Evolutionary conservation across 225 moss, liverwort and hornwort species (phyloP).

Genomic region (Anthoceros angustus): DNA sequence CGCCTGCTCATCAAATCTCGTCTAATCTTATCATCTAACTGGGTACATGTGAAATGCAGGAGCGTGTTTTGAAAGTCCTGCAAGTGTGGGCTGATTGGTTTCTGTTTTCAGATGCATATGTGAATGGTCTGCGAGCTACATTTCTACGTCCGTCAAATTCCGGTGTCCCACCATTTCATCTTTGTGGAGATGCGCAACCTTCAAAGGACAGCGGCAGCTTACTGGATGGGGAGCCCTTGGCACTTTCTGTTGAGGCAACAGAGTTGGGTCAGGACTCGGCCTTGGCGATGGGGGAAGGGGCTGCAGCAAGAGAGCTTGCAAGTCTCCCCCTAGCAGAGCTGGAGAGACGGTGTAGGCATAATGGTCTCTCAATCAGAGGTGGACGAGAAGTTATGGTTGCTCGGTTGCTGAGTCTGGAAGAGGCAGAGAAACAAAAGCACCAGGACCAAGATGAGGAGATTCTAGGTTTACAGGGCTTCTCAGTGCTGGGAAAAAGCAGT

Average conservation of each 20-base stretch:
- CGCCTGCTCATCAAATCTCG: constrained; percentile 10
- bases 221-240: constrained; percentile 37
- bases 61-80: constrained; percentile 92
- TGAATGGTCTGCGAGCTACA: constrained; percentile 89
- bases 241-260: constrained; percentile 32
- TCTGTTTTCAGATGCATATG: constrained; percentile 96
- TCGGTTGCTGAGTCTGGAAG: constrained; percentile 83
- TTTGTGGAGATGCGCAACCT: constrained; percentile 49
- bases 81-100: constrained; percentile 99
- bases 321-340: constrained; percentile 84
- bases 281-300: constrained; percentile 94
- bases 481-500: constrained; percentile 22
- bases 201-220: constrained; percentile 52
- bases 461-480: constrained; percentile 44
- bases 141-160: constrained; percentile 85
- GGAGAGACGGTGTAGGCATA: constrained; percentile 91
- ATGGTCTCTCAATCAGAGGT: constrained; percentile 85
- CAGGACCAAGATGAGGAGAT: constrained; percentile 85
- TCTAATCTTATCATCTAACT: constrained; percentile 2
- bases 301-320: constrained; percentile 90
- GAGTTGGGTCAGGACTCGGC: constrained; percentile 84
- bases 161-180: constrained; percentile 70
- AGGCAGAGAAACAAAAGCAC: constrained; percentile 95
- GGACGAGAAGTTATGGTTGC: constrained; percentile 93
- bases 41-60: constrained; percentile 39